Evolutionary conservation across 2,329 filamentous ascomycete genomes (phyloP).

Genomic region (Ophiostoma montium): DNA sequence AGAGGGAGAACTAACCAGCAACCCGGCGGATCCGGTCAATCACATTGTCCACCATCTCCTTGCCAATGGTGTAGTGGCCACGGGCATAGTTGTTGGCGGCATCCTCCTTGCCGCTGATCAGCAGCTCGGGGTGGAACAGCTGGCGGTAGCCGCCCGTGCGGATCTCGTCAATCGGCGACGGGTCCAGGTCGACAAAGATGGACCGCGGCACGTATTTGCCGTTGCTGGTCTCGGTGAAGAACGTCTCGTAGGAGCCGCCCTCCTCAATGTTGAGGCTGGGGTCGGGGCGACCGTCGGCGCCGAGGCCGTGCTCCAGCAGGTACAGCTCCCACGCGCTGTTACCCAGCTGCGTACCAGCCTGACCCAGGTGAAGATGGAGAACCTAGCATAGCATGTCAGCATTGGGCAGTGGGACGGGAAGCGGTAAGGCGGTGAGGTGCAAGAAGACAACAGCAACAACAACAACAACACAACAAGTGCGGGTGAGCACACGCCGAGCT

Average conservation of each 20-base stretch:
- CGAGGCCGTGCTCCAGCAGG: constrained; percentile 58
- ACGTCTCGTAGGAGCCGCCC: constrained; percentile 54
- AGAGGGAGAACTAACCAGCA: constrained; percentile 34
- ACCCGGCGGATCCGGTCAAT: constrained; percentile 57
- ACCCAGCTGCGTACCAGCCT: constrained; percentile 61
- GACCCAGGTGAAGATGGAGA: constrained; percentile 49
- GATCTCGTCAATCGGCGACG: constrained; percentile 61
- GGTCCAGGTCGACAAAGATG: constrained; percentile 59
- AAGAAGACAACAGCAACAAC: too few relatives aligned
- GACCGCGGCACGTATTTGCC: constrained; percentile 61
- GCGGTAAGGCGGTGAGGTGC: neutral
- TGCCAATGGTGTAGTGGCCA: constrained; percentile 64
- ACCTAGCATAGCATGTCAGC: constrained; percentile 25
- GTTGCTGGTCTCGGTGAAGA: constrained; percentile 58
- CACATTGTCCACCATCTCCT: constrained; percentile 60
- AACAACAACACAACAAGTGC: too few relatives aligned
- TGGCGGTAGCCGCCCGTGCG: constrained; percentile 52
- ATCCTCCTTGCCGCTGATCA: constrained; percentile 64
- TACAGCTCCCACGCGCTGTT: constrained; percentile 68
- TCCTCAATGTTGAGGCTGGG: constrained; percentile 44
- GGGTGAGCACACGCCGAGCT: too few relatives aligned
- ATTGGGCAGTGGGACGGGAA: neutral
- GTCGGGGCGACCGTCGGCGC: constrained; percentile 48
- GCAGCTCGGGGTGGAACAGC: constrained; percentile 58
- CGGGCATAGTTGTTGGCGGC: constrained; percentile 66